These are phyloP conservation scores for Annulohypoxylon bovei DNA, from an alignment of 495 filamentous ascomycete species.

Conservation along the genomic window DNA sequence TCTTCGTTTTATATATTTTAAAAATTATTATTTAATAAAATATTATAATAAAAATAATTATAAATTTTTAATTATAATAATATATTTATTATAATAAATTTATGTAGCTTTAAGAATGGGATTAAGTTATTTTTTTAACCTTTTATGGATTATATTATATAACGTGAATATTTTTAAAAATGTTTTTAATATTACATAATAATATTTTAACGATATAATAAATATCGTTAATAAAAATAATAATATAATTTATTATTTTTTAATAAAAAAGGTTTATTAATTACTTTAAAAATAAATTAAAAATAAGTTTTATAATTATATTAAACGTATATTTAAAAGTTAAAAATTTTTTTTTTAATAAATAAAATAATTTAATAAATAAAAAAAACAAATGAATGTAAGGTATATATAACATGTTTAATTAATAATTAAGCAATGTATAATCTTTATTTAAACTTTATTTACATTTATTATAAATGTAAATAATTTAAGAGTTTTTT, in stretches of 20 bases:
- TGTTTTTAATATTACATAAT: neutral
- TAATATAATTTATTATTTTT: neutral
- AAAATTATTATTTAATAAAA: neutral
- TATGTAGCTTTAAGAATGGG: neutral
- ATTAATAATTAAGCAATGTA: neutral
- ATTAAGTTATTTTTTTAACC: neutral
- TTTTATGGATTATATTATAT: neutral
- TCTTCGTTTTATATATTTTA: neutral
- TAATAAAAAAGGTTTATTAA: neutral
- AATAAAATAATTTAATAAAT: neutral
- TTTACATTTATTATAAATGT: neutral
- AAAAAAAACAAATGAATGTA: neutral
- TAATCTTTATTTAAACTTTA: neutral
- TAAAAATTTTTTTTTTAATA: neutral
- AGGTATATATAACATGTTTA: neutral
- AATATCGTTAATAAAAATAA: neutral
- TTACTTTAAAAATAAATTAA: neutral
- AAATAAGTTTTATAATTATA: neutral
- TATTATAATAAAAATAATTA: neutral
- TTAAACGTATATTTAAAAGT: neutral
- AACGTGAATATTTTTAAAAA: neutral
- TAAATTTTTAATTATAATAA: neutral
- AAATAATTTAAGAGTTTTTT: too few species aligned
- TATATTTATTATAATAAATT: neutral
- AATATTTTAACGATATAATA: neutral